Evolutionary conservation across 768 basidiomycete genomes (phyloP).

Genomic region (Strobilomyces echinocephalus): DNA sequence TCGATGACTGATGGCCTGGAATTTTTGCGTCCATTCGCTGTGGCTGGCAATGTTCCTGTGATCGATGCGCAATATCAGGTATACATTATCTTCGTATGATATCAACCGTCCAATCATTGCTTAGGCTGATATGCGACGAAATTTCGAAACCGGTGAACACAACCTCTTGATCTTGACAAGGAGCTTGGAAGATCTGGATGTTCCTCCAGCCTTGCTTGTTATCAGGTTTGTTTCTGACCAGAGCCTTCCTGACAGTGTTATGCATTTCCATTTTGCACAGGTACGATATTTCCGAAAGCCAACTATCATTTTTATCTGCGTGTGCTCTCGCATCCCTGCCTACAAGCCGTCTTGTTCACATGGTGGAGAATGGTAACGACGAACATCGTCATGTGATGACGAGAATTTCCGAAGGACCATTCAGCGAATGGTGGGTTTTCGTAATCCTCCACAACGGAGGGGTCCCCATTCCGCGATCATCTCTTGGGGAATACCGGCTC

Average conservation of each 20-base stretch:
- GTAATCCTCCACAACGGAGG: constrained; percentile 33
- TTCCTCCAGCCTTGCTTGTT: constrained; percentile 54
- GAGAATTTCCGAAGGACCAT: constrained; percentile 36
- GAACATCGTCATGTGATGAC: constrained; percentile 50
- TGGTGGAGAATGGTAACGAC: constrained; percentile 58
- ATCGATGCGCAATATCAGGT: constrained; percentile 34
- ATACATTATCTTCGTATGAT: constrained; percentile 1
- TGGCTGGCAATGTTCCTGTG: constrained; percentile 37
- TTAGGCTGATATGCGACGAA: constrained; percentile 45
- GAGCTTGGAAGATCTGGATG: constrained; percentile 53
- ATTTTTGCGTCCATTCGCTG: constrained; percentile 52
- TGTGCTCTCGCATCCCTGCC: constrained; percentile 45
- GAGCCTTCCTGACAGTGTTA: background rate
- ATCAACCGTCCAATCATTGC: constrained; percentile 2
- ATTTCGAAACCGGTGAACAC: constrained; percentile 49
- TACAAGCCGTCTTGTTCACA: constrained; percentile 53
- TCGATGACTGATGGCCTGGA: constrained; percentile 45
- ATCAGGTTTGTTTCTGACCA: constrained; percentile 45
- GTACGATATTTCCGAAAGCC: constrained; percentile 45
- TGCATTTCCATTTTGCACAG: constrained; percentile 31
- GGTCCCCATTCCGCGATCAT: constrained; percentile 41
- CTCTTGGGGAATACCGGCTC: constrained; percentile 36
- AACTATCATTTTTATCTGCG: constrained; percentile 53
- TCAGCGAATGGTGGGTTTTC: constrained; percentile 49
- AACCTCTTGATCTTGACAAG: constrained; percentile 65